phyloP scores from a whole-genome alignment of 495 filamentous ascomycete genomes.

The Lichina pygmaea region DNA sequence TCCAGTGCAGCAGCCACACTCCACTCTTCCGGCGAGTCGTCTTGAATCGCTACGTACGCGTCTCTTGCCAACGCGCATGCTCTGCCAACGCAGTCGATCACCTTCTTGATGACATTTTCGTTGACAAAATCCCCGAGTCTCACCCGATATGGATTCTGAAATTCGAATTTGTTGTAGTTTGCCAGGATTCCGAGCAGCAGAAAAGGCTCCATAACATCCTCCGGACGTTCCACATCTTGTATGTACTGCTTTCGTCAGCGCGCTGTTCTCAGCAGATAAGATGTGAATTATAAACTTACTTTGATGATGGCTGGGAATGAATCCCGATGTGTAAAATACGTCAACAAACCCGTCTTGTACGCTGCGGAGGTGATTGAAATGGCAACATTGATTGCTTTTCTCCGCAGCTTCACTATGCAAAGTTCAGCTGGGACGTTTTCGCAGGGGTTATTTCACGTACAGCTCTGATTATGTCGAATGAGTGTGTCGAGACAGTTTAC shows the following conservation, averaged over 20 bases:
- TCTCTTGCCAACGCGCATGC: slow-evolving; percentile 37
- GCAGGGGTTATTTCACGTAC: slow-evolving; percentile 20
- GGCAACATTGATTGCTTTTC: slow-evolving; percentile 57
- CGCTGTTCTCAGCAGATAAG: neutral
- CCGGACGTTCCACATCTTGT: slow-evolving; percentile 43
- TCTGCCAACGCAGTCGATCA: slow-evolving; percentile 44
- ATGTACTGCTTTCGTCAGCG: slow-evolving; percentile 31
- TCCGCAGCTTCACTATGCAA: slow-evolving; percentile 35
- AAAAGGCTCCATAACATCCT: slow-evolving; percentile 44
- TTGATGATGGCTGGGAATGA: slow-evolving; percentile 88
- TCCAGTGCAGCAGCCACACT: slow-evolving; percentile 47
- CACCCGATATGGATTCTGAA: slow-evolving; percentile 86
- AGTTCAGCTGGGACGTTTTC: slow-evolving; percentile 2
- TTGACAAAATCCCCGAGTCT: slow-evolving; percentile 97
- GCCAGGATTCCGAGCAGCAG: slow-evolving; percentile 66
- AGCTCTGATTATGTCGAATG: slow-evolving; percentile 48
- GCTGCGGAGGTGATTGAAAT: slow-evolving; percentile 72
- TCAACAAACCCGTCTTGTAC: slow-evolving; percentile 77
- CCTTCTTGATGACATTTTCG: slow-evolving; percentile 58
- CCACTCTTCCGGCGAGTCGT: slow-evolving; percentile 85
- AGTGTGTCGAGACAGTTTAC: slow-evolving; percentile 53
- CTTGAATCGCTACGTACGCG: slow-evolving; percentile 68
- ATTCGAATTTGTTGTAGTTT: slow-evolving; percentile 99
- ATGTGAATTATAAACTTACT: slow-evolving; percentile 19
- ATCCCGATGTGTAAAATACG: slow-evolving; percentile 88